Base-by-base conservation (phyloP, 176 grass and related monocot species). In the Lolium perenne region DNA sequence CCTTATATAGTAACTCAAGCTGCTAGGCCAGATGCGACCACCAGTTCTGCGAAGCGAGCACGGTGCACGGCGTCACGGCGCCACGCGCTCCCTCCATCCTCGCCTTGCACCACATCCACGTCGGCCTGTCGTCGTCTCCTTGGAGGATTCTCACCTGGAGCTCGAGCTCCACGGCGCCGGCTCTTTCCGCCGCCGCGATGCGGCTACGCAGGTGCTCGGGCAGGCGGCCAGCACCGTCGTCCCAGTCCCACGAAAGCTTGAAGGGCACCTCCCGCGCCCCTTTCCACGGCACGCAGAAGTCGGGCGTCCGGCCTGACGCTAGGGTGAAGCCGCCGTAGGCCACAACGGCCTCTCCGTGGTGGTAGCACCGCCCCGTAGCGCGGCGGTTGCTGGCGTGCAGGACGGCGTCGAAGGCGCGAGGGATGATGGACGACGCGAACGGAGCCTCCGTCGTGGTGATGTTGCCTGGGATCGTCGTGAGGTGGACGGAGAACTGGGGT, bases 361-460 rank as follows among this genome's bases (percentile, higher is more conserved):
- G 41, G 77, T 80, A 86, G 66, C 84, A 86, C 3, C 64, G 40
- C 76, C 13, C 76, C 25, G 66, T 38, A 41, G 66, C 64, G 54
- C 77, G 84, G 22, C 75, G 53, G 84, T 86, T 86, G 84, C 65
- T 51, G 66, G 64, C 41, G 54, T 86, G 84, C 84, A 86, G 77
- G 38, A 12, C 43, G 4, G 14, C 40, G 54, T 73, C 17, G 43
- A 86, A 72, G 66, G 54, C 53, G 50, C 50, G 11, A 18, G 35
- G 71, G 71, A 26, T 48, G 41, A 35, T 35, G 32, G 32, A 35
- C 32, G 32, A 35, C 32, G 32, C 32, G 32, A 38, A n/a, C 41
- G 70, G 70, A 48, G 70, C 20, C 43, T 1, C 71, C 41, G 41
- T 43, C 2, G 6, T 8, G 71, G 1, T 51, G 46, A 15, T 15